Base-by-base conservation (phyloP, 768 basidiomycete genomes). In the Lactarius vividus region DNA sequence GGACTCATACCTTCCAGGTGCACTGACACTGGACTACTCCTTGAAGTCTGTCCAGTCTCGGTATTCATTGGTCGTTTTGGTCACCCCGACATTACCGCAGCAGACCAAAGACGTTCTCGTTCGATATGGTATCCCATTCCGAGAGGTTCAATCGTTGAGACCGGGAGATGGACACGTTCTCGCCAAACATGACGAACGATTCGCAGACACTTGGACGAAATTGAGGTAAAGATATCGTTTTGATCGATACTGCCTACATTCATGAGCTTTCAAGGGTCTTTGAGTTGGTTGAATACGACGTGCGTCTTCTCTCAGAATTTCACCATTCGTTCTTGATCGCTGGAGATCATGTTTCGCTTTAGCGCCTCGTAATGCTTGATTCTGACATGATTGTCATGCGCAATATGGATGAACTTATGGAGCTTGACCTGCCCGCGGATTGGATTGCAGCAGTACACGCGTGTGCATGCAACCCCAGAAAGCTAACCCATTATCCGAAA, bases 381-480 rank as follows among this genome's bases (percentile, higher is more conserved):
- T 85, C 88, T 23, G 94, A 96, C 77, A 96, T 96, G 94, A 81
- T 94, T 61, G 79, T 95, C 26, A 79, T 81, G 76, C 81, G 77
- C 57, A 94, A 92, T 73, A 94, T 96, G 88, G 95, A 96, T 76
- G 85, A 88, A 54, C 76, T 92, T 60, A 77, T 84, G 75, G 77
- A 81, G 31, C 64, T 85, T 20, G 73, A 78, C 35, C 77, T 96
- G 5, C 82, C 81, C 2, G 65, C 75, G 23, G 91, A 87, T 68
- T 86, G 88, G 76, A 95, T 98, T 64, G 95, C 93, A 6, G 95
- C 94, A 0, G 84, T 80, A 0, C 96, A 96, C 70, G 95, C 87
- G 16, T 99, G 96, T 73, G 88, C 94, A 4, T 99, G 96, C 79
- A 99, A 99, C 76, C 96, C 96, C 8, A 84, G 87, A 44, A 88